Conservation (phyloP, 345 rosid genomes). For the Boechera stricta region DNA sequence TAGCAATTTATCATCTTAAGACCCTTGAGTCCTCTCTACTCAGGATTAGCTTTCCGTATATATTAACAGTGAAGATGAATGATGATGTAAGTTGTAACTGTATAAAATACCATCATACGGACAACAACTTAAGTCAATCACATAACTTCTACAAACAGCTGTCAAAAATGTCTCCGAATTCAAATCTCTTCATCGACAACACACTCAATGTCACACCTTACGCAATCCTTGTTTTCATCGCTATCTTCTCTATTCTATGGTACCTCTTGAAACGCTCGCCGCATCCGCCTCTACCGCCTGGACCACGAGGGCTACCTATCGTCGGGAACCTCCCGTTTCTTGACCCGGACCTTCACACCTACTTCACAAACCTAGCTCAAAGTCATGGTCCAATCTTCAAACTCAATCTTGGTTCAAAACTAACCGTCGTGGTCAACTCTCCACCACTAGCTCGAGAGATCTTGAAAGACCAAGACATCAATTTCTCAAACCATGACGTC, state of each 20-base stretch:
- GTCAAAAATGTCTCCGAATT: constrained; percentile 2
- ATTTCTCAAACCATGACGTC: constrained; percentile 54
- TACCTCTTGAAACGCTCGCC: constrained; percentile 6
- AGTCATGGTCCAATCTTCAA: constrained; percentile 53
- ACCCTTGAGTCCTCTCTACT: background rate
- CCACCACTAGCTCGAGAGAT: constrained; percentile 50
- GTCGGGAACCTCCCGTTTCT: constrained; percentile 60
- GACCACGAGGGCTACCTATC: constrained; percentile 56
- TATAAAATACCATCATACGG: background rate
- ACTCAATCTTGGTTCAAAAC: constrained; percentile 51
- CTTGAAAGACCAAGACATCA: constrained; percentile 52
- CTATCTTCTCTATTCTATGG: constrained; percentile 16
- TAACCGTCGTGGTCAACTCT: constrained; percentile 50
- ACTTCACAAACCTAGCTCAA: constrained; percentile 46
- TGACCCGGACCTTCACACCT: constrained; percentile 52
- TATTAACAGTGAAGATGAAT: background rate
- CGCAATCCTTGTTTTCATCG: background rate
- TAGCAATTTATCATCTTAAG: background rate
- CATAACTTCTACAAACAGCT: background rate
- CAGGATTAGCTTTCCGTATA: background rate
- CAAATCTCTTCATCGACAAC: constrained; percentile 11
- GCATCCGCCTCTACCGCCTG: constrained; percentile 48
- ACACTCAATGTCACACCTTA: background rate
- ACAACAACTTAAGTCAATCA: background rate
- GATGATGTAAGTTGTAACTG: background rate